Percentiles rank a stretch among this genome's conserved stretches.
Evolutionary conservation across 768 basidiomycete genomes (phyloP).

Genomic region (Leccinellum luteum): DNA sequence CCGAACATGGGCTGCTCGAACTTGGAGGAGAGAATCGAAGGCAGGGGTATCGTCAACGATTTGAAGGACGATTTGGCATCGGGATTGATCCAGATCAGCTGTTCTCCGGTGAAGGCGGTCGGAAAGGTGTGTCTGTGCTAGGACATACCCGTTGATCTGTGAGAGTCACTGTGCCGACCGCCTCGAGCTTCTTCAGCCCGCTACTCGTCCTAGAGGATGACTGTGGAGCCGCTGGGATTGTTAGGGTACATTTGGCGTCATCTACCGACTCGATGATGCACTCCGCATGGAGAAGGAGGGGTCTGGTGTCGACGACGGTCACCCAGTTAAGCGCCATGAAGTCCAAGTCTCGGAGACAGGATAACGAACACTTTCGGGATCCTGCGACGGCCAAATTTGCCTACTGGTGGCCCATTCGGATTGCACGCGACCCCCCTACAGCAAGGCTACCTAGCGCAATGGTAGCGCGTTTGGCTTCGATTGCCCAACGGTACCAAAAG

Average conservation of each 20-base stretch:
- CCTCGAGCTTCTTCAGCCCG: slow-evolving; percentile 56
- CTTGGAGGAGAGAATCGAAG: slow-evolving; percentile 60
- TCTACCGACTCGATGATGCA: slow-evolving; percentile 54
- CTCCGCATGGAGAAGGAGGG: slow-evolving; percentile 66
- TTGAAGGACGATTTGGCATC: slow-evolving; percentile 35
- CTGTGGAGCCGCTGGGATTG: slow-evolving; percentile 51
- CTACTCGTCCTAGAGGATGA: slow-evolving; percentile 50
- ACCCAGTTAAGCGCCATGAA: slow-evolving; percentile 79
- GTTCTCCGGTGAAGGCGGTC: slow-evolving; percentile 8
- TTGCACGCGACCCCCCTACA: neutral
- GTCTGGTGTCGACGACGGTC: slow-evolving; percentile 55
- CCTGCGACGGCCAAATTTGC: neutral
- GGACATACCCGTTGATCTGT: slow-evolving; percentile 70
- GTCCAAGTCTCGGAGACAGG: neutral
- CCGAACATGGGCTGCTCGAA: slow-evolving; percentile 78
- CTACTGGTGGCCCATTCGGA: neutral
- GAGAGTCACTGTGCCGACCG: slow-evolving; percentile 55
- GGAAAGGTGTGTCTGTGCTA: neutral
- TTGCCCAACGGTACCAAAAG: slow-evolving; percentile 77
- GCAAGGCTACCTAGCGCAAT: slow-evolving; percentile 73
- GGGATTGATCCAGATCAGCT: slow-evolving; percentile 64
- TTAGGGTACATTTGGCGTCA: slow-evolving; percentile 57
- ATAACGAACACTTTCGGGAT: neutral
- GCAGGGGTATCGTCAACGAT: slow-evolving; percentile 55
- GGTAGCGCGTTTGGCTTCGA: slow-evolving; percentile 97